Evolutionary conservation across 1,139 yeast species (phyloP).

Genomic region (Zhuliangozyma parablackwelliae): DNA sequence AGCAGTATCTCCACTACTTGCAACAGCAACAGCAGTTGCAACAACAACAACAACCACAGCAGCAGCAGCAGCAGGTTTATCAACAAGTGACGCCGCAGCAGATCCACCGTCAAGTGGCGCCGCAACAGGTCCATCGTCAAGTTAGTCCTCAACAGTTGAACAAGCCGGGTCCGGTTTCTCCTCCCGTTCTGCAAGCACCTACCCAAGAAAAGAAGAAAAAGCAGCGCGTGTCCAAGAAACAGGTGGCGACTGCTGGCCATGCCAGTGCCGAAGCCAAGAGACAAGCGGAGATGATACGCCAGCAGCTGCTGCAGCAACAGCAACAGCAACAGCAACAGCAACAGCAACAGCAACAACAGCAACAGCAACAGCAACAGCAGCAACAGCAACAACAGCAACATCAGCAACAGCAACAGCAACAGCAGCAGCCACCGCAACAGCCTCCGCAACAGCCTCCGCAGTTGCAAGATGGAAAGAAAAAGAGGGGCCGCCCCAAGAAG

Average conservation of each 20-base stretch:
- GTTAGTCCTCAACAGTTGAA: too few relatives aligned
- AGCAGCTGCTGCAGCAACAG: too few relatives aligned
- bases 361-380: conserved; percentile 10
- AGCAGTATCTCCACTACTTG: conserved; percentile 11
- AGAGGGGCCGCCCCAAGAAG: conserved; percentile 45
- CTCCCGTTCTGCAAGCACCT: too few relatives aligned
- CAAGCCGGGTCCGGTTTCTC: too few relatives aligned
- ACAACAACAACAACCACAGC: conserved; percentile 2
- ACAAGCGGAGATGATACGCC: too few relatives aligned
- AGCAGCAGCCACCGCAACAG: conserved; percentile 13
- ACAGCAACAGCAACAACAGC: conserved; percentile 12
- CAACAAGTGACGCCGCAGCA: neutral
- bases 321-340: too few relatives aligned
- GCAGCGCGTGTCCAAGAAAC: neutral
- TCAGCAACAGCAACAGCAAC: conserved; percentile 6
- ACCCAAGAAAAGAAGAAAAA: too few relatives aligned
- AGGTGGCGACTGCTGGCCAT: neutral
- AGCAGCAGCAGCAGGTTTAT: conserved; percentile 1
- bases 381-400: conserved; percentile 7
- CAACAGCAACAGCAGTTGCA: conserved; percentile 1
- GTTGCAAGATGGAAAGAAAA: conserved; percentile 24
- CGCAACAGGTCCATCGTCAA: conserved; percentile 7
- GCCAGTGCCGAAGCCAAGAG: too few relatives aligned
- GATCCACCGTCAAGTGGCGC: conserved; percentile 2
- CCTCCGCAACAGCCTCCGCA: conserved; percentile 6